Evolutionary conservation across 768 basidiomycete species (phyloP), one percentile per base, ranked within the genome.

Genomic region (Lactarius pseudohatsudake): DNA sequence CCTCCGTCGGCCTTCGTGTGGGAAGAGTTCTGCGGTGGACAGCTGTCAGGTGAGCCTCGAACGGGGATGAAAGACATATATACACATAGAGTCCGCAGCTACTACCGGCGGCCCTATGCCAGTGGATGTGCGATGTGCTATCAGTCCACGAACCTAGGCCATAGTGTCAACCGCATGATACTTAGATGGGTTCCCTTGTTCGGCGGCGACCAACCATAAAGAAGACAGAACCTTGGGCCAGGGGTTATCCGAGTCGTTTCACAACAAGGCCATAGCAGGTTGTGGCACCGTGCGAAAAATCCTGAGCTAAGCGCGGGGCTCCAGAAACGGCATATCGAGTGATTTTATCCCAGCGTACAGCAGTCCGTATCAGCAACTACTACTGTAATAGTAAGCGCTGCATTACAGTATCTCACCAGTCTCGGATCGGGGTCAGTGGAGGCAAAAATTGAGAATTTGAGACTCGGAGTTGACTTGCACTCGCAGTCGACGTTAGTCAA

Each of bases 401-500:
- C 30, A 30, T 30, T 10, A 30, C 11, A 10, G 9, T 34, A 10
- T 34, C 34, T 9, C 34, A 7, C 34, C 34, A 34, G 34, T 10
- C 9, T 34, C 34, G 9, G 34, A 34, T 10, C 34, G 10, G 34
- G 34, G 10, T 4, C 34, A 10, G 9, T 34, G 34, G 34, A 10
- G 34, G 34, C 34, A 34, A 34, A 34, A 30, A 0, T 30, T 30
- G 30, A 30, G 30, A 34, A 16, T 16, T 41, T 6, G 18, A 9
- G 43, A 16, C 43, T 43, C 7, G 32, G n/a, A 22, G 11, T 9
- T 96, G 26, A 26, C 26, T 26, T 26, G 26, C 26, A 26, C 26
- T 26, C 26, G 26, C 26, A 26, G 26, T 26, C 26, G 1, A 26
- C 26, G 26, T 26, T 26, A 26, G 26, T 26, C 26, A 26, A 26